Evolutionary conservation across 2,329 filamentous ascomycete species (phyloP).

Genomic region (Fusarium tuaranense): DNA sequence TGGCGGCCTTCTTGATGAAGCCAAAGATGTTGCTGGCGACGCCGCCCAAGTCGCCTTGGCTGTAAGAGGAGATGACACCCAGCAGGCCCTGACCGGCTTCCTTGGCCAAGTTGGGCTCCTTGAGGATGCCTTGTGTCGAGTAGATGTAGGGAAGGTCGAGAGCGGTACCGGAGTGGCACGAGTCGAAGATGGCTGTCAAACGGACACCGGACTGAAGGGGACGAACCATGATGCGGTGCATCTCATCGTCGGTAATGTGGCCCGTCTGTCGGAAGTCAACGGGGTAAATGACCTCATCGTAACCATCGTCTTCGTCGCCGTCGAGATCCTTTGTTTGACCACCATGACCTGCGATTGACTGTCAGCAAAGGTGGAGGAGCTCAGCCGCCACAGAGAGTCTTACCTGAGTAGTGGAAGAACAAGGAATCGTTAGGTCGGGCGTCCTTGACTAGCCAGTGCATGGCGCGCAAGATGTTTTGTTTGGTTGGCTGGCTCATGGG

Average conservation of each 20-base stretch:
- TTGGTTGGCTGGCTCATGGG: slow-evolving; percentile 98
- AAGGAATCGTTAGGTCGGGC: slow-evolving; percentile 92
- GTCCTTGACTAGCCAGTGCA: slow-evolving; percentile 98
- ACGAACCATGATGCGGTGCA: slow-evolving; percentile 79
- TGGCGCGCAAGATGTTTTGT: slow-evolving; percentile 92
- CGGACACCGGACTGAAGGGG: slow-evolving; percentile 68
- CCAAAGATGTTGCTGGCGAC: slow-evolving; percentile 84
- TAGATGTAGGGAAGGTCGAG: slow-evolving; percentile 77
- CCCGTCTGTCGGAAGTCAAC: slow-evolving; percentile 84
- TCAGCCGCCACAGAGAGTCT: slow-evolving; percentile 41
- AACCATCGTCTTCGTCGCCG: slow-evolving; percentile 84
- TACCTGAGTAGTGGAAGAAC: slow-evolving; percentile 97
- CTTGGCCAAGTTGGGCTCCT: slow-evolving; percentile 76
- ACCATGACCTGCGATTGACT: slow-evolving; percentile 70
- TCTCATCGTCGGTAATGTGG: slow-evolving; percentile 86
- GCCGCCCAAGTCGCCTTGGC: slow-evolving; percentile 80
- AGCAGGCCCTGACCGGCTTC: slow-evolving; percentile 75
- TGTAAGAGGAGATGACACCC: slow-evolving; percentile 69
- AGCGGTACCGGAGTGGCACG: slow-evolving; percentile 75
- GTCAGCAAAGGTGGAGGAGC: slow-evolving; percentile 15
- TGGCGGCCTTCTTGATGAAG: slow-evolving; percentile 90
- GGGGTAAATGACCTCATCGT: slow-evolving; percentile 86
- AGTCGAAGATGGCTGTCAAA: slow-evolving; percentile 73
- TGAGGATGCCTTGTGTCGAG: slow-evolving; percentile 75
- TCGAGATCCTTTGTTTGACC: slow-evolving; percentile 85